Evolutionary conservation across 371 early-diverging fungal species (phyloP).

Genomic region (Mortierella sp.): DNA sequence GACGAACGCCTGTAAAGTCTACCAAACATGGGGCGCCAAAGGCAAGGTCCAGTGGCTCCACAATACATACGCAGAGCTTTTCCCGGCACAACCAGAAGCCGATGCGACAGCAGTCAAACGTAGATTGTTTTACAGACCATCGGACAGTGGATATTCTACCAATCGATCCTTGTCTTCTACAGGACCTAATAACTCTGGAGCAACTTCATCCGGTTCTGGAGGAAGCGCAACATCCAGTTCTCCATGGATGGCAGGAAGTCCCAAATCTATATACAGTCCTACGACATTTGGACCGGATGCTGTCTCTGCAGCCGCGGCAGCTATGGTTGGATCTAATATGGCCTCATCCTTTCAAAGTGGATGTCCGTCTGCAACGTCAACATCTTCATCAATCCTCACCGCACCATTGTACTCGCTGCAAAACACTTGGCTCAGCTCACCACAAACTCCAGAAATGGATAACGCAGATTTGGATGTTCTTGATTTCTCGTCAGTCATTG

Average conservation of each 20-base stretch:
- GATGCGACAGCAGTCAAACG: conserved; percentile 18
- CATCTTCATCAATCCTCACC: conserved; percentile 7
- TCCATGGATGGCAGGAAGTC: conserved; percentile 42
- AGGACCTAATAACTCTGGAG: conserved; percentile 4
- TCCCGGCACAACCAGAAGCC: conserved; percentile 18
- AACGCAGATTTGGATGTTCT: conserved; percentile 49
- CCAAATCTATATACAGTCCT: conserved; percentile 41
- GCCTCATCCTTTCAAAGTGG: conserved; percentile 13
- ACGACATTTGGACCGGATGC: conserved; percentile 20
- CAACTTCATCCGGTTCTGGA: conserved; percentile 7
- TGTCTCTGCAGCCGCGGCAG: conserved; percentile 35
- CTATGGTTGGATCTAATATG: conserved; percentile 27
- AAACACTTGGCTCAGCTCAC: conserved; percentile 29
- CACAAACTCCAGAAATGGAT: conserved; percentile 42
- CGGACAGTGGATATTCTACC: background rate
- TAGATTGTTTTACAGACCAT: conserved; percentile 24
- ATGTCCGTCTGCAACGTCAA: conserved; percentile 14
- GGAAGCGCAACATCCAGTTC: conserved; percentile 19
- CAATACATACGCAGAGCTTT: conserved; percentile 31
- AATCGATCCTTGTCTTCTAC: background rate
- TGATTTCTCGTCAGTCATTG: conserved; percentile 54
- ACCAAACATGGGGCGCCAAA: conserved; percentile 44
- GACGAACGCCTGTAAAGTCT: conserved; percentile 34
- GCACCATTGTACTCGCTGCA: conserved; percentile 23
- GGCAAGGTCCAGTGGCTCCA: conserved; percentile 41